Evolutionary conservation across 148 eudicot genomes (phyloP).

Genomic region (Rhododendron mucronatum): DNA sequence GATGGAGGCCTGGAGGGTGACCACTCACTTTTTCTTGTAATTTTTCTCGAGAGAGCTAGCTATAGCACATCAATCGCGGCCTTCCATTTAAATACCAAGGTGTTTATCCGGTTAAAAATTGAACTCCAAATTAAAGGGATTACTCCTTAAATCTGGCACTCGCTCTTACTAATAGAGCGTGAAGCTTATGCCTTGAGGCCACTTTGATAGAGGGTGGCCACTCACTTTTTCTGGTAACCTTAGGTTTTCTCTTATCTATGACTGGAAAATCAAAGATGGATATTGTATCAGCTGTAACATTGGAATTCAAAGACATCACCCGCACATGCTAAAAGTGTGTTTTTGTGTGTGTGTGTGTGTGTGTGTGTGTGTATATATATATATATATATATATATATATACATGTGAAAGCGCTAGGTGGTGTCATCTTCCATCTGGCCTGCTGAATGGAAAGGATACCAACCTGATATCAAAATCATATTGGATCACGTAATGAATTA

Average conservation of each 20-base stretch:
- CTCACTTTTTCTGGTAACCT: background rate
- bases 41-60: background rate
- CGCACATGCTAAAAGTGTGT: background rate
- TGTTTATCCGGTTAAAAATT: too few species aligned
- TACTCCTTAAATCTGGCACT: too few species aligned
- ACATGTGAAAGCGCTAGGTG: background rate
- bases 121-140: fast-evolving
- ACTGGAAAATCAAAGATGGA: background rate
- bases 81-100: too few species aligned
- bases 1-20: conserved; percentile 6
- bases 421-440: background rate
- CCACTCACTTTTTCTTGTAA: conserved; percentile 5
- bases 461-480: background rate
- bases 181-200: conserved; percentile 6
- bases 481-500: background rate
- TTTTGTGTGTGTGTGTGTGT: too few species aligned
- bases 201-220: conserved; percentile 14
- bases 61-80: too few species aligned
- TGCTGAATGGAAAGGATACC: background rate
- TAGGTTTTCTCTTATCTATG: background rate
- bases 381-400: background rate
- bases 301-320: background rate
- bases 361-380: too few species aligned
- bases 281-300: background rate
- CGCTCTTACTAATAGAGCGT: background rate